Evolutionary conservation across 1,139 yeast species (phyloP).

Genomic region (Scheffersomyces stambukii): DNA sequence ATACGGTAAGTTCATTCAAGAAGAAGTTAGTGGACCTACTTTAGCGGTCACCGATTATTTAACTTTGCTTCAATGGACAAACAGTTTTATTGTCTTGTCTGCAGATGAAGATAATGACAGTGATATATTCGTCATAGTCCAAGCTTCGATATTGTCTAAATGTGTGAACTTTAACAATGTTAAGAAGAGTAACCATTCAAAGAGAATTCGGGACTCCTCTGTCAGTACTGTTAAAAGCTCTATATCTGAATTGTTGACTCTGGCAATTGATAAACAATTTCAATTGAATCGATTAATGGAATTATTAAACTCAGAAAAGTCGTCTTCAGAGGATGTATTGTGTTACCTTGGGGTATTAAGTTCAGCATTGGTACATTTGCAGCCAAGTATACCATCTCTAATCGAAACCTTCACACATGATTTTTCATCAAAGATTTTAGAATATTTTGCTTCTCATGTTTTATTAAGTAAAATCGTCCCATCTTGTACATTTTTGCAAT

Average conservation of each 20-base stretch:
- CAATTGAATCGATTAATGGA: no score
- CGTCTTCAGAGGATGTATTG: conserved; percentile 10
- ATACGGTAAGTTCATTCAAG: conserved; percentile 34
- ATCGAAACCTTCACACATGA: conserved; percentile 23
- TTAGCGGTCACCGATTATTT: conserved; percentile 53
- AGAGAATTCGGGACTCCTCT: conserved; percentile 44
- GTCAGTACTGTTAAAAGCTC: conserved; percentile 33
- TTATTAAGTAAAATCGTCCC: conserved; percentile 46
- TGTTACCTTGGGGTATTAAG: conserved; percentile 39
- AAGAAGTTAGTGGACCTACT: conserved; percentile 26
- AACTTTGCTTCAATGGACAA: conserved; percentile 57
- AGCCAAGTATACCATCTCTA: conserved; percentile 38
- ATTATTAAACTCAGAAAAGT: no score
- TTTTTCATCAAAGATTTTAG: no score
- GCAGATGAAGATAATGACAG: conserved; percentile 11
- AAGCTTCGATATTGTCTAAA: conserved; percentile 19
- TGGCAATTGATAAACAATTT: conserved; percentile 5
- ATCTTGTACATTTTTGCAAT: conserved; percentile 15
- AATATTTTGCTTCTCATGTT: conserved; percentile 26
- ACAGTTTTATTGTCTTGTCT: conserved; percentile 23
- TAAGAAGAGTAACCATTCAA: conserved; percentile 29
- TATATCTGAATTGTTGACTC: conserved; percentile 16
- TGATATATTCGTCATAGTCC: conserved; percentile 15
- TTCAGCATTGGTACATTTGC: conserved; percentile 31
- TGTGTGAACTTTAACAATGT: conserved; percentile 13